phyloP scores from a whole-genome alignment of 108 stramenopile genomes.

The Halocafeteria seosinensis region DNA sequence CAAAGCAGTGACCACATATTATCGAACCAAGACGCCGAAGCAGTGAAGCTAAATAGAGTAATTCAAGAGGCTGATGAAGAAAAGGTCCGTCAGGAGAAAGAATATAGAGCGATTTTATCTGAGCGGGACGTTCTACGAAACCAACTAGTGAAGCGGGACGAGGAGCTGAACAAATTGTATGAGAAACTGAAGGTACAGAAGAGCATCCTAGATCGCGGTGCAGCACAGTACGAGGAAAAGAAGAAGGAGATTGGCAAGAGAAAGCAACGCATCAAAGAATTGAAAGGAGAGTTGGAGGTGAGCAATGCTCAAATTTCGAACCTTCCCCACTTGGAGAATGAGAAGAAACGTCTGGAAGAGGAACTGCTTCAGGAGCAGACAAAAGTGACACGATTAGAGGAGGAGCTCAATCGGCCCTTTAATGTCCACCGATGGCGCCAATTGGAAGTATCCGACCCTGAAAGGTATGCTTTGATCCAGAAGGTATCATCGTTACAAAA shows the following conservation, averaged over 20 bases:
- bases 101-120: constrained; percentile 31
- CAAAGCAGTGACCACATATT: constrained; percentile 31
- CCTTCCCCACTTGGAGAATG: constrained; percentile 15
- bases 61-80: constrained; percentile 44
- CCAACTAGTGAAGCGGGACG: constrained; percentile 40
- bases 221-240: constrained; percentile 7
- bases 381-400: constrained; percentile 27
- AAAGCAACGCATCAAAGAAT: not conserved
- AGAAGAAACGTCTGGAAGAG: constrained; percentile 21
- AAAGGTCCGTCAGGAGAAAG: constrained; percentile 38
- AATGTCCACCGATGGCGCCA: constrained; percentile 50
- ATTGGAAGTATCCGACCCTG: constrained; percentile 36
- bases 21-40: constrained; percentile 31
- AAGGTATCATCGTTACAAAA: constrained; percentile 32
- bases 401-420: constrained; percentile 40
- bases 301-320: constrained; percentile 9
- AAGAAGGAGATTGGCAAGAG: constrained; percentile 14
- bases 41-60: constrained; percentile 34
- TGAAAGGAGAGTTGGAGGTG: constrained; percentile 22
- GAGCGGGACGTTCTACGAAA: constrained; percentile 36
- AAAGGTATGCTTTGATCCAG: constrained; percentile 32
- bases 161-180: constrained; percentile 38
- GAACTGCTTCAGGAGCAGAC: constrained; percentile 28
- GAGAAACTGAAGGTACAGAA: constrained; percentile 44
- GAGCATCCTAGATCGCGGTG: constrained; percentile 32